Evolutionary conservation across 2,329 filamentous ascomycete genomes (phyloP).

Genomic region (Xylariaceae sp.): DNA sequence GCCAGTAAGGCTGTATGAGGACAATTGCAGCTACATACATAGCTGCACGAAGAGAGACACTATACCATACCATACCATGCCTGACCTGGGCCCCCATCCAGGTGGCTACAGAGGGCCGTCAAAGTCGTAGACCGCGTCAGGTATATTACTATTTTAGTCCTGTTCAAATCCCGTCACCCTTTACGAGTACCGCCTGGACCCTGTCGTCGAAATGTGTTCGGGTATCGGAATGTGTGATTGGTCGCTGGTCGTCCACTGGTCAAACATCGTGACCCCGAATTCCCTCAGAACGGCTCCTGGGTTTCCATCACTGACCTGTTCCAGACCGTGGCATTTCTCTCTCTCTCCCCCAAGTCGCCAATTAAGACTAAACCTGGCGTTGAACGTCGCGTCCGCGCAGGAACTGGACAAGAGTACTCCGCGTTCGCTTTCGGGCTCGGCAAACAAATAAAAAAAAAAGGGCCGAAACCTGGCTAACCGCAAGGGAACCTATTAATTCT

Average conservation of each 20-base stretch:
- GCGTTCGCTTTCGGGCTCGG: slow-evolving; percentile 14
- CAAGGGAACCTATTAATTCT: neutral
- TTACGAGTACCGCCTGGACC: slow-evolving; percentile 4
- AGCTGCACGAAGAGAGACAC: slow-evolving; percentile 30
- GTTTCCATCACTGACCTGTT: slow-evolving; percentile 1
- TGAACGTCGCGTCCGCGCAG: neutral
- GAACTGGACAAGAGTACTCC: neutral
- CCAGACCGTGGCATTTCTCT: neutral
- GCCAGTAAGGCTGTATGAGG: slow-evolving; percentile 18
- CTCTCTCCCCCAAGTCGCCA: neutral
- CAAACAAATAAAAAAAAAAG: slow-evolving; percentile 7
- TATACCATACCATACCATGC: slow-evolving; percentile 8
- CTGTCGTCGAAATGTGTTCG: slow-evolving; percentile 13
- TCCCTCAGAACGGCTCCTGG: neutral
- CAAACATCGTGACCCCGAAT: slow-evolving; percentile 12
- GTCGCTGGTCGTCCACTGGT: slow-evolving; percentile 7
- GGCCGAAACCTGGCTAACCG: slow-evolving; percentile 12
- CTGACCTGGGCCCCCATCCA: slow-evolving; percentile 4
- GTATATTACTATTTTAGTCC: slow-evolving; percentile 12
- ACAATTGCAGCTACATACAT: slow-evolving; percentile 25
- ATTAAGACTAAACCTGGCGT: neutral
- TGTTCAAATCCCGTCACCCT: slow-evolving; percentile 14
- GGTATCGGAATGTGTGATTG: slow-evolving; percentile 17
- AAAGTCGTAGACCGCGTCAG: neutral
- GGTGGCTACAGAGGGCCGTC: slow-evolving; percentile 4